Percentiles rank a stretch among this genome's conserved stretches.
Evolutionary conservation across 257 asterid genomes (phyloP).

Genomic region (Solanum pinnatisectum): DNA sequence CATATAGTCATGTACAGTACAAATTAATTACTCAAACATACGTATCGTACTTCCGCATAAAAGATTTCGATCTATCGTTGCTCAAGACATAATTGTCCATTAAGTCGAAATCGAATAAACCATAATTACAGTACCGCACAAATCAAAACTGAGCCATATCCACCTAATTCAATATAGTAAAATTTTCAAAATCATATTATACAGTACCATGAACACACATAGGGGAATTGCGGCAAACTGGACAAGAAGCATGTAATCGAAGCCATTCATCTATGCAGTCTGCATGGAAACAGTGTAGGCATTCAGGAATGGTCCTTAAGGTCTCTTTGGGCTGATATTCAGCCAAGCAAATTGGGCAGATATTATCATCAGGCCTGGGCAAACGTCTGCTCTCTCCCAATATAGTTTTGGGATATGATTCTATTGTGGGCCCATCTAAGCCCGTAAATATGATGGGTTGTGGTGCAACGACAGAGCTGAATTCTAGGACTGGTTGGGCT

Average conservation of each 20-base stretch:
- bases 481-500: slow-evolving; percentile 14
- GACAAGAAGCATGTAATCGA: slow-evolving; percentile 36
- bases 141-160: neutral
- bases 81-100: neutral
- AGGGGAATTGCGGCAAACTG: slow-evolving; percentile 40
- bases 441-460: slow-evolving; percentile 10
- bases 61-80: neutral
- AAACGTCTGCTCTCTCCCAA: slow-evolving; percentile 45
- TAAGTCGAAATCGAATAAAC: neutral
- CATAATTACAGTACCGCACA: neutral
- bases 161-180: neutral
- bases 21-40: neutral
- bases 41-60: neutral
- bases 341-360: slow-evolving; percentile 37
- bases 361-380: slow-evolving; percentile 29
- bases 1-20: neutral
- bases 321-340: slow-evolving; percentile 45
- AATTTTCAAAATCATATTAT: neutral
- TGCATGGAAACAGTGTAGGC: slow-evolving; percentile 45
- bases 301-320: slow-evolving; percentile 38
- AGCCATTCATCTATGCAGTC: slow-evolving; percentile 58
- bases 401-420: slow-evolving; percentile 40
- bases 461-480: slow-evolving; percentile 4
- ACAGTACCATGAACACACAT: neutral
- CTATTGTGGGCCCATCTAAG: slow-evolving; percentile 32